phyloP scores from a whole-genome alignment of 2,329 filamentous ascomycete genomes.

The Dothiorella sarmentorum region DNA sequence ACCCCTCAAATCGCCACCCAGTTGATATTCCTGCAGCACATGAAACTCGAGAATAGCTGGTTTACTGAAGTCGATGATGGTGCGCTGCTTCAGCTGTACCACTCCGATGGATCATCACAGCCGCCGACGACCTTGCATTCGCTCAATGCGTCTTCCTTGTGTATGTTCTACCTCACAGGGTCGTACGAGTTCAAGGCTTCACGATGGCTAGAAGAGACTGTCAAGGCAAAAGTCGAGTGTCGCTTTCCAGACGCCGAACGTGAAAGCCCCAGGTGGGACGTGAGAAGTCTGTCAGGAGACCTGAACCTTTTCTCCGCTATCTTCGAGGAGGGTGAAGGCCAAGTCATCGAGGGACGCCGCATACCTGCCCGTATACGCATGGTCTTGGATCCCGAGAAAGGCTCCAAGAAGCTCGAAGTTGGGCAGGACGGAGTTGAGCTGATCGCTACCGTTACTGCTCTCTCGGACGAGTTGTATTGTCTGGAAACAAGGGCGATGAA shows the following conservation, averaged over 20 bases:
- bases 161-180: conserved; percentile 65
- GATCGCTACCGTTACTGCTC: conserved; percentile 59
- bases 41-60: conserved; percentile 65
- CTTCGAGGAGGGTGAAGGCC: conserved; percentile 65
- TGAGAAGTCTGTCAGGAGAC: conserved; percentile 62
- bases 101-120: conserved; percentile 48
- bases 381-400: conserved; percentile 67
- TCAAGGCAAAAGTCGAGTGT: conserved; percentile 80
- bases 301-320: conserved; percentile 61
- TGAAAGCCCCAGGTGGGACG: conserved; percentile 75
- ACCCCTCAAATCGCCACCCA: conserved; percentile 43
- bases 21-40: conserved; percentile 71
- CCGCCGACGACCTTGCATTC: conserved; percentile 23
- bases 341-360: conserved; percentile 60
- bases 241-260: conserved; percentile 81
- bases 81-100: conserved; percentile 19
- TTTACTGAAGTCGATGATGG: conserved; percentile 58
- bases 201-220: conserved; percentile 78
- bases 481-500: conserved; percentile 63
- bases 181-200: conserved; percentile 73
- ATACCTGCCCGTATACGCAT: conserved; percentile 68
- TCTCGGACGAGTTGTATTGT: conserved; percentile 54
- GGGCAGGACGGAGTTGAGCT: conserved; percentile 63
- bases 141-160: conserved; percentile 16
- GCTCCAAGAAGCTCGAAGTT: conserved; percentile 51